These are phyloP conservation scores for Fusarium secorum DNA, from an alignment of 2,329 filamentous ascomycete species.

Conservation along the genomic window DNA sequence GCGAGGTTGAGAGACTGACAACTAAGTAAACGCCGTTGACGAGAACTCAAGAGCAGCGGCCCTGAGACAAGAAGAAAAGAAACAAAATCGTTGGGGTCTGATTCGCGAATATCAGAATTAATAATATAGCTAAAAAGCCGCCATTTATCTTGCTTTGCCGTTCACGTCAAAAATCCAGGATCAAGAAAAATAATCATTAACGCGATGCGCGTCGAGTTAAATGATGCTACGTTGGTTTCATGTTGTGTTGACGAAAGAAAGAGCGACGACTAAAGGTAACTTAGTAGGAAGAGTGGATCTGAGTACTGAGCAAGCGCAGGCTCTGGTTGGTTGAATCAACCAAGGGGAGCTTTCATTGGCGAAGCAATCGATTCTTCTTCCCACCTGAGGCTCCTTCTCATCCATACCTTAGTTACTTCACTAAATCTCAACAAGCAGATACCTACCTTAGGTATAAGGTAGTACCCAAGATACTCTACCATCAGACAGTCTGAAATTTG, in stretches of 20 bases:
- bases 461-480: not conserved
- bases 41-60: constrained; percentile 3
- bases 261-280: not conserved
- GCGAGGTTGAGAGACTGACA: constrained; percentile 4
- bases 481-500: not conserved
- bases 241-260: constrained; percentile 22
- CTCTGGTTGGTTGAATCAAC: not conserved
- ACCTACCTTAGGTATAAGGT: too few relatives aligned
- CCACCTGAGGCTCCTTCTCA: not conserved
- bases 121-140: not conserved
- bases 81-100: not conserved
- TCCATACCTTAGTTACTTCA: not conserved
- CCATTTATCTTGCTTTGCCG: not conserved
- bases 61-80: constrained; percentile 4
- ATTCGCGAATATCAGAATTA: not conserved
- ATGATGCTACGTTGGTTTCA: constrained; percentile 3
- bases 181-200: constrained; percentile 12
- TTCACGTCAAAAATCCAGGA: not conserved
- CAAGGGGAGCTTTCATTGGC: not conserved
- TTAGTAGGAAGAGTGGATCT: constrained; percentile 9
- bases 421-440: not conserved
- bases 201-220: constrained; percentile 24
- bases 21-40: constrained; percentile 1
- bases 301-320: not conserved
- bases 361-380: not conserved